Evolutionary conservation across 2,329 filamentous ascomycete genomes (phyloP), one percentile per base, ranked within the genome.

Genomic region (Scedosporium aurantiacum): DNA sequence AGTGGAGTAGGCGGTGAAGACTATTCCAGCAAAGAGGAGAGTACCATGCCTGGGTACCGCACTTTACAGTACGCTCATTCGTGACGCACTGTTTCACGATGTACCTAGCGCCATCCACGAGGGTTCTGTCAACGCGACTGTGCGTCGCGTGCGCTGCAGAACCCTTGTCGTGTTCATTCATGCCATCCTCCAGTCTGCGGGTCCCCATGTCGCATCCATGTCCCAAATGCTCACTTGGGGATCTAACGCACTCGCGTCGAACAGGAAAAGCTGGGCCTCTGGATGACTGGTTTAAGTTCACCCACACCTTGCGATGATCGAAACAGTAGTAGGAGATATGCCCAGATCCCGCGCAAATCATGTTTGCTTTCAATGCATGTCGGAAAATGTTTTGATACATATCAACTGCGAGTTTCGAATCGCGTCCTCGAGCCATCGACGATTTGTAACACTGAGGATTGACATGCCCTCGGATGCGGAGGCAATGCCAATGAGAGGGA

Each of bases 261-360:
- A 3, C n/a, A 47, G 10, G 43, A 21, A 18, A n/a, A 21, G 14
- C 43, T n/a, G 18, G 50, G 7, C 50, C 50, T 8, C 14, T 27
- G 18, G 43, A 7, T 14, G 18, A 2, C 50, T 6, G 1, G 50
- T 14, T 27, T 8, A 10, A n/a, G 43, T n/a, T 47, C 43, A n/a
- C 43, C n/a, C 43, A 47, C 43, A 5, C 6, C 18, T 54, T 14
- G 50, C 6, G 50, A 25, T 54, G 23, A 54, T 54, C 50, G 50
- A 54, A 54, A 54, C 50, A 54, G 23, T 23, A 54, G 50, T 23
- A 54, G 50, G 50, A 23, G 23, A 54, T 14, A 23, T 54, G 21
- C 23, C 50, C 8, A 54, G 50, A 54, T 54, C 50, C 50, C 50
- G 50, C 50, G 50, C 50, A 54, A 54, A 54, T 54, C 50, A 54